These are phyloP conservation scores for Trichoderma gracile DNA, from an alignment of 2,329 filamentous ascomycete genomes.

Conservation along the genomic window DNA sequence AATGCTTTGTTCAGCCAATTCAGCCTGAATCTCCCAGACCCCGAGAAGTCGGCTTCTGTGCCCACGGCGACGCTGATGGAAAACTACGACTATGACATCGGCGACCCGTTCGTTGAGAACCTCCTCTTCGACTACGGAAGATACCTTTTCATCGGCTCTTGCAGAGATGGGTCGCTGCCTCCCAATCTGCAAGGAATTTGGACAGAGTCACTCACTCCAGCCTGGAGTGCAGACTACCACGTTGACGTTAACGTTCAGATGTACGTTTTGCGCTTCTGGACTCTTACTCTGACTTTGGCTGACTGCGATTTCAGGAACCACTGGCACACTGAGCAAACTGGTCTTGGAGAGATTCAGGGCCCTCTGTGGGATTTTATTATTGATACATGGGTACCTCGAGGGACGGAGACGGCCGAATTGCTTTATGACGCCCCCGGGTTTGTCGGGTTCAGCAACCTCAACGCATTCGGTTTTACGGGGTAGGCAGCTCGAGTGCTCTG, in stretches of 20 bases:
- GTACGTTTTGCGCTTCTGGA: slow-evolving; percentile 30
- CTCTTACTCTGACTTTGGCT: not conserved
- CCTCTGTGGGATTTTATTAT: slow-evolving; percentile 56
- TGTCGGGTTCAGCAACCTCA: slow-evolving; percentile 59
- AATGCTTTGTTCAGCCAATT: slow-evolving; percentile 43
- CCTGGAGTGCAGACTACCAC: slow-evolving; percentile 57
- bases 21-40: slow-evolving; percentile 48
- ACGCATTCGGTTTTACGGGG: slow-evolving; percentile 59
- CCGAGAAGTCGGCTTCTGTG: slow-evolving; percentile 40
- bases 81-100: slow-evolving; percentile 30
- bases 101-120: slow-evolving; percentile 54
- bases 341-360: slow-evolving; percentile 47
- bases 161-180: slow-evolving; percentile 52
- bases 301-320: slow-evolving; percentile 44
- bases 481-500: not conserved
- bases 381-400: slow-evolving; percentile 55
- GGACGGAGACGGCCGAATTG: slow-evolving; percentile 52
- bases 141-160: slow-evolving; percentile 57
- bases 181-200: slow-evolving; percentile 60
- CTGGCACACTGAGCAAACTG: slow-evolving; percentile 57
- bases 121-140: slow-evolving; percentile 56
- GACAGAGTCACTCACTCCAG: slow-evolving; percentile 46
- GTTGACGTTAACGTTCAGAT: slow-evolving; percentile 62
- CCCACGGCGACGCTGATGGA: slow-evolving; percentile 38
- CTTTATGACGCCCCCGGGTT: slow-evolving; percentile 58